Evolutionary conservation across 1,139 yeast genomes (phyloP).

Genomic region (Zygotorulaspora mrakii): DNA sequence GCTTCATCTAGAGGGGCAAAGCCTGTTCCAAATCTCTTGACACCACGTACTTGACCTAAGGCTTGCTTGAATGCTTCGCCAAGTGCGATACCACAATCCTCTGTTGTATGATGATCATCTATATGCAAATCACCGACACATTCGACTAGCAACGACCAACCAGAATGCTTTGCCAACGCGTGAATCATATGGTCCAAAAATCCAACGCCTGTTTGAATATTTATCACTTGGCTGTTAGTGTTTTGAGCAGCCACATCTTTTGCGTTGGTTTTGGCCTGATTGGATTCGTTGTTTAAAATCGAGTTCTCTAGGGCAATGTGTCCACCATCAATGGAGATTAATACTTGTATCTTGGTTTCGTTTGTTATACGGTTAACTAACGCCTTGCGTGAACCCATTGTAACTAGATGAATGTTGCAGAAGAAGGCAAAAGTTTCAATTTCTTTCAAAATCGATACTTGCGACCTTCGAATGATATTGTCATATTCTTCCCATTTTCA

Average conservation of each 20-base stretch:
- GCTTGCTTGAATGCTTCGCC: slow-evolving; percentile 90
- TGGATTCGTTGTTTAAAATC: slow-evolving; percentile 37
- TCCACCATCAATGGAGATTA: slow-evolving; percentile 84
- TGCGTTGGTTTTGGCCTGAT: slow-evolving; percentile 24
- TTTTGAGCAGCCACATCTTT: slow-evolving; percentile 49
- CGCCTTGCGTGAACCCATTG: slow-evolving; percentile 43
- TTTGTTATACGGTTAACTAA: slow-evolving; percentile 71
- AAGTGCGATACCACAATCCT: slow-evolving; percentile 88
- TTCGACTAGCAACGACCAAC: slow-evolving; percentile 88
- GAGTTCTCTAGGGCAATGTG: slow-evolving; percentile 55
- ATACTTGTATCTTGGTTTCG: slow-evolving; percentile 89
- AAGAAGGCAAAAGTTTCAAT: no score
- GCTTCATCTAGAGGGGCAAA: slow-evolving; percentile 98
- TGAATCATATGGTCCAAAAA: slow-evolving; percentile 96
- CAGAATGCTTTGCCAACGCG: slow-evolving; percentile 93
- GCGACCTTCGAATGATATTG: no score
- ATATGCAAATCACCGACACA: slow-evolving; percentile 93
- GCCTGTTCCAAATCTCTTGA: slow-evolving; percentile 88
- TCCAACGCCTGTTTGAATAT: slow-evolving; percentile 88
- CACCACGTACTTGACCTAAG: slow-evolving; percentile 83
- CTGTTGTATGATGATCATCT: slow-evolving; percentile 96
- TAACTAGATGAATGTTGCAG: neutral
- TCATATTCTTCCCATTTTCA: no score
- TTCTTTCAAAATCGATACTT: no score
- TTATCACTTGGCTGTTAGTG: slow-evolving; percentile 63